phyloP scores from a whole-genome alignment of 179 eudicot genomes.

The Silene vulgaris region DNA sequence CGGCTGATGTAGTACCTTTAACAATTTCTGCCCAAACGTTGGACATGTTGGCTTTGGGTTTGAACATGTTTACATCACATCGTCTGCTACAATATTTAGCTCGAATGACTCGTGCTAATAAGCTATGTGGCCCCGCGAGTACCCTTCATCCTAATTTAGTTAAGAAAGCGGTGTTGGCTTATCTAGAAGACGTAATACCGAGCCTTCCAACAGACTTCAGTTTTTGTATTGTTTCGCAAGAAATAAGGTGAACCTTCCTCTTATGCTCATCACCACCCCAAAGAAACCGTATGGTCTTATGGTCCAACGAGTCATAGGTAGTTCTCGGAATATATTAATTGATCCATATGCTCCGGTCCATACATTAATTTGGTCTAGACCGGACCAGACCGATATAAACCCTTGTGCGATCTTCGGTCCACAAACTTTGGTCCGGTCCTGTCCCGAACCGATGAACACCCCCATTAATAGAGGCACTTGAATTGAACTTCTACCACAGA shows the following conservation, averaged over 20 bases:
- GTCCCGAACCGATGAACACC: too few relatives aligned
- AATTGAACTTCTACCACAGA: too few relatives aligned
- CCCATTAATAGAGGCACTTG: too few relatives aligned
- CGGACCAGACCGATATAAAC: too few relatives aligned
- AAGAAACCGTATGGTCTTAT: background rate
- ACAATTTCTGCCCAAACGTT: background rate
- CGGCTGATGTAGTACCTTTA: background rate
- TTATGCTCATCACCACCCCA: background rate
- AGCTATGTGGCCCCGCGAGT: background rate
- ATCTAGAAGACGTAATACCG: background rate
- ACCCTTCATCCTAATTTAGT: background rate
- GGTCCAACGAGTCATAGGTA: too few relatives aligned
- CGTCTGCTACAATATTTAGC: background rate
- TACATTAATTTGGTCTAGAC: too few relatives aligned
- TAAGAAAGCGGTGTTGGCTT: background rate
- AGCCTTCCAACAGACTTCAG: background rate
- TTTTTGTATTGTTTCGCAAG: background rate
- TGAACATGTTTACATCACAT: background rate
- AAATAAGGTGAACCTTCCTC: background rate
- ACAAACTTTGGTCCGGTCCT: too few relatives aligned
- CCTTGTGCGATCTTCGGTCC: too few relatives aligned
- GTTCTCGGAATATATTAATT: too few relatives aligned
- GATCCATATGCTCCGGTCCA: too few relatives aligned
- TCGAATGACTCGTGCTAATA: background rate
- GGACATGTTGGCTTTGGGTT: background rate